Evolutionary conservation across 2,329 filamentous ascomycete genomes (phyloP).

Genomic region (Cordyceps cateniannulata): DNA sequence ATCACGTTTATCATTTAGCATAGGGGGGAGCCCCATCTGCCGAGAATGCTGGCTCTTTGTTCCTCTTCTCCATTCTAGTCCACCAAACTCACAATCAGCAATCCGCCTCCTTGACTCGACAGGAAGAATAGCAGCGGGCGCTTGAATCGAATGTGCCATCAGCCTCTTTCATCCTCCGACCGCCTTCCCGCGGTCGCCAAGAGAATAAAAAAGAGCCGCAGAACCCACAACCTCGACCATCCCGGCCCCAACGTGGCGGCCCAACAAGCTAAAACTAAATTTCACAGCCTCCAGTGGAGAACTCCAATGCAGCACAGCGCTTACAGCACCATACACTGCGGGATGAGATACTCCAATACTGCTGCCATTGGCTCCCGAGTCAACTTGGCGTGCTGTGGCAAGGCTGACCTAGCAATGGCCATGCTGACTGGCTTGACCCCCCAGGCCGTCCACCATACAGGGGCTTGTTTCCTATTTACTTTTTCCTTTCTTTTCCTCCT

Average conservation of each 20-base stretch:
- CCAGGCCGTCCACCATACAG: not conserved
- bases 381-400: not conserved
- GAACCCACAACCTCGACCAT: not conserved
- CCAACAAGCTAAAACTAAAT: not conserved
- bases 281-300: slow-evolving; percentile 1
- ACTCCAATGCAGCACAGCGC: slow-evolving; percentile 4
- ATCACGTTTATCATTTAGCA: not conserved
- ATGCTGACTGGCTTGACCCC: slow-evolving; percentile 4
- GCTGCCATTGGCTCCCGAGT: not conserved
- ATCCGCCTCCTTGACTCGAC: not conserved
- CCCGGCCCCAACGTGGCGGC: not conserved
- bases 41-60: no score
- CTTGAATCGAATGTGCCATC: not conserved
- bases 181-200: no score
- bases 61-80: no score
- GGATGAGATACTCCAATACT: not conserved
- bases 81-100: no score
- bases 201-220: not conserved
- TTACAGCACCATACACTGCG: not conserved
- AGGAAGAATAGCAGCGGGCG: not conserved
- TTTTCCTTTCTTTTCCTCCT: not conserved
- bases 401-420: slow-evolving; percentile 5
- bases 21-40: not conserved
- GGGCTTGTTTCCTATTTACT: slow-evolving; percentile 2
- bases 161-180: not conserved